A percentile compares a stretch with the other conserved stretches of the same genome.
Evolutionary conservation across 176 grass and related monocot genomes (phyloP).

Genomic region (Eragrostis curvula): DNA sequence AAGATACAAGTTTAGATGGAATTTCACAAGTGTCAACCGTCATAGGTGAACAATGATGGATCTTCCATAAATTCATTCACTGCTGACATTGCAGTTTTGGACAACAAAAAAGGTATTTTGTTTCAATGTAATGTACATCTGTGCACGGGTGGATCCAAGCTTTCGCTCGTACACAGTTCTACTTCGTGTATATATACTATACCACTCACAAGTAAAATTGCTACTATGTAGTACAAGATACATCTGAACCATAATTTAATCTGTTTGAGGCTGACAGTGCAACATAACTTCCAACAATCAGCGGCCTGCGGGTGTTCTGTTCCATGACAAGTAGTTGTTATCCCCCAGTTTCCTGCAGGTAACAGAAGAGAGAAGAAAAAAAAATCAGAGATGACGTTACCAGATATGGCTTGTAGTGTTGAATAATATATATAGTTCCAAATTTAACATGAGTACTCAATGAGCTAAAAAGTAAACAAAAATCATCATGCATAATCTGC

Average conservation of each 20-base stretch:
- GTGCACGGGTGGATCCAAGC: constrained; percentile 10
- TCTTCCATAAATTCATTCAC: constrained; percentile 21
- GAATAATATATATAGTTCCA: neutral
- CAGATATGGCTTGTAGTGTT: neutral
- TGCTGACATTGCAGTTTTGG: constrained; percentile 27
- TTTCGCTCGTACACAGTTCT: constrained; percentile 18
- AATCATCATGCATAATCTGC: neutral
- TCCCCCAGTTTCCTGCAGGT: constrained; percentile 78
- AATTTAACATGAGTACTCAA: neutral
- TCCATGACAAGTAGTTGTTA: constrained; percentile 86
- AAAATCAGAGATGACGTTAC: constrained; percentile 35
- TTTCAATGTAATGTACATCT: constrained; percentile 61
- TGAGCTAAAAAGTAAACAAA: neutral
- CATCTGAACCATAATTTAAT: constrained; percentile 35
- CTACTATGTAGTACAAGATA: constrained; percentile 56
- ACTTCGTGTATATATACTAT: constrained; percentile 33
- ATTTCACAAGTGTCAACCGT: neutral
- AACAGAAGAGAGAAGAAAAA: constrained; percentile 15
- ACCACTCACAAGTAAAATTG: constrained; percentile 29
- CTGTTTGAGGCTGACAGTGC: constrained; percentile 19
- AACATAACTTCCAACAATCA: constrained; percentile 41
- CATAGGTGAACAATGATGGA: neutral
- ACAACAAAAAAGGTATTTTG: constrained; percentile 46
- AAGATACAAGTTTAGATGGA: constrained; percentile 9
- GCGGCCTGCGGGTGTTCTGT: constrained; percentile 51